Evolutionary conservation across 345 rosid genomes (phyloP).

Genomic region (Eucalyptus regnans): DNA sequence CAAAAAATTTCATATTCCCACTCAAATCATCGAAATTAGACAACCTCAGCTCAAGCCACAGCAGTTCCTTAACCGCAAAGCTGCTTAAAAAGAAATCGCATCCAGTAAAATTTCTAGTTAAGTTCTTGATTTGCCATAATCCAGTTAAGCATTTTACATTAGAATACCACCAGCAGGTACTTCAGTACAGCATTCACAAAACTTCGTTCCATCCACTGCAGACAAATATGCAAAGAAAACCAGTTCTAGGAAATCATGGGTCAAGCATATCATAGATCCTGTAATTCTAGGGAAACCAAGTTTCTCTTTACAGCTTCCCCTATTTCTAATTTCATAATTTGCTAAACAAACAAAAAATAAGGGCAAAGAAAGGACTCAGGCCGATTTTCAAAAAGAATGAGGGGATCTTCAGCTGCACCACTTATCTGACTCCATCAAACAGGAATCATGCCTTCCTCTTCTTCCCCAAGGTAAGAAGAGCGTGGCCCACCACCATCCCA

Average conservation of each 20-base stretch:
- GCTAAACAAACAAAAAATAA: background rate
- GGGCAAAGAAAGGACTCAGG: background rate
- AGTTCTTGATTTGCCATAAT: background rate
- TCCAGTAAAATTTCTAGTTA: background rate
- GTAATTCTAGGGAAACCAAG: background rate
- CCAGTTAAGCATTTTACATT: background rate
- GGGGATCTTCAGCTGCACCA: background rate
- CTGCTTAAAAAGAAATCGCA: background rate
- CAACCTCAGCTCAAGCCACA: background rate
- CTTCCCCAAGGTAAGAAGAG: slow-evolving; percentile 3
- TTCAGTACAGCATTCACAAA: background rate
- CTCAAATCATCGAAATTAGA: background rate
- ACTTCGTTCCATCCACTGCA: background rate
- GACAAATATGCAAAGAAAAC: background rate
- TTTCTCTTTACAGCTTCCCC: background rate
- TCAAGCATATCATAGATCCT: background rate
- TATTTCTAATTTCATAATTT: background rate
- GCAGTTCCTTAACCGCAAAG: background rate
- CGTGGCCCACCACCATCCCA: background rate
- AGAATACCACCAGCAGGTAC: background rate
- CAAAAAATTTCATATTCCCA: background rate
- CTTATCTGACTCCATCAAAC: background rate
- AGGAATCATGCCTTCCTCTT: slow-evolving; percentile 36
- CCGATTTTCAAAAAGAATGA: background rate
- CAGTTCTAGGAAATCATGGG: background rate